Evolutionary conservation across 371 early-diverging fungal genomes (phyloP).

Genomic region (Apophysomyces sp.): DNA sequence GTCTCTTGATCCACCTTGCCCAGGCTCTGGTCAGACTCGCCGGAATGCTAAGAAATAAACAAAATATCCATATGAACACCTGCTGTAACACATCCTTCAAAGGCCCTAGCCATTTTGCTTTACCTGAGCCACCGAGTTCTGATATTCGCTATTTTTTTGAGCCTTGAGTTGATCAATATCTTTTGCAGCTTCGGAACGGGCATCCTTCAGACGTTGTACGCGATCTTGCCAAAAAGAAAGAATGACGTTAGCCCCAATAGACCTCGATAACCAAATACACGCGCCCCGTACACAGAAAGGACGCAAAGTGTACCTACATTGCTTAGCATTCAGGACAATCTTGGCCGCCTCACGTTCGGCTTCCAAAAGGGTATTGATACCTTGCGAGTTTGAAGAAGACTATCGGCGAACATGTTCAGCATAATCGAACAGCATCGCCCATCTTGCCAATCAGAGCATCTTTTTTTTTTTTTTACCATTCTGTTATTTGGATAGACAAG

Average conservation of each 20-base stretch:
- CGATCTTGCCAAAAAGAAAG: constrained; percentile 65
- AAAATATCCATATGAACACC: constrained; percentile 5
- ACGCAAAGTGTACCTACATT: constrained; percentile 85
- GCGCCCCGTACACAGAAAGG: no score
- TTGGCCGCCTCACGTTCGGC: constrained; percentile 85
- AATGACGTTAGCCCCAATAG: neutral
- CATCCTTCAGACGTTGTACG: constrained; percentile 90
- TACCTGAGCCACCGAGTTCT: constrained; percentile 81
- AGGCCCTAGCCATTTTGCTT: neutral
- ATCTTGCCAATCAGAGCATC: no score
- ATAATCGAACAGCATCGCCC: no score
- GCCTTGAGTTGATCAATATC: constrained; percentile 89
- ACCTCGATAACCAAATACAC: neutral
- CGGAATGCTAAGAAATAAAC: constrained; percentile 61
- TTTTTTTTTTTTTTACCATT: no score
- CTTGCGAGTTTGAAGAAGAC: constrained; percentile 77
- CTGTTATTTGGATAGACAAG: no score
- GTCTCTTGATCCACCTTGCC: constrained; percentile 78
- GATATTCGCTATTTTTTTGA: constrained; percentile 82
- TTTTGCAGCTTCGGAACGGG: constrained; percentile 90
- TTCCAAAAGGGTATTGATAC: constrained; percentile 82
- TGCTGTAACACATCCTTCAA: no score
- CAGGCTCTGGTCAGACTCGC: constrained; percentile 69
- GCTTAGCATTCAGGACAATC: constrained; percentile 91
- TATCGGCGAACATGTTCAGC: constrained; percentile 13